phyloP scores from a whole-genome alignment of 2,329 filamentous ascomycete genomes.

The Claviceps spartinae region DNA sequence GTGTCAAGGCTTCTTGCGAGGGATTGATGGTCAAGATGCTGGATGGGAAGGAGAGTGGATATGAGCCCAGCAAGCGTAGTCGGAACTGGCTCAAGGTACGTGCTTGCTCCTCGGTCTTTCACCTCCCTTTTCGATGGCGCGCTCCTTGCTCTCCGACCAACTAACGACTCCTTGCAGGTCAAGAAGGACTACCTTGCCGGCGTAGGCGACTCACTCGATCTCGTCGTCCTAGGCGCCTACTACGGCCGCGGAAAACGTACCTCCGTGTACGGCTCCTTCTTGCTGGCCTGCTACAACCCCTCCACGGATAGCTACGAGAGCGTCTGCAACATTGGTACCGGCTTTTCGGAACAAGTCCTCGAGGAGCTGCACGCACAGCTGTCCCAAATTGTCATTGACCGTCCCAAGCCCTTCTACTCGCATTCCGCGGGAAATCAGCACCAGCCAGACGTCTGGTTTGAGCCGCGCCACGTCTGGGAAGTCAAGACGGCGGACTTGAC shows the following conservation, averaged over 20 bases:
- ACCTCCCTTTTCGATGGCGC: background rate
- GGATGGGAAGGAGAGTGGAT: constrained; percentile 81
- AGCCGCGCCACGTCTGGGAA: constrained; percentile 90
- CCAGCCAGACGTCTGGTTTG: constrained; percentile 97
- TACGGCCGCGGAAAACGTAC: constrained; percentile 91
- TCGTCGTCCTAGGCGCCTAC: constrained; percentile 92
- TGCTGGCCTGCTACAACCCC: constrained; percentile 86
- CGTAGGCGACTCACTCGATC: constrained; percentile 87
- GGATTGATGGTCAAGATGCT: constrained; percentile 99
- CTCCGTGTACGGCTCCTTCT: constrained; percentile 87
- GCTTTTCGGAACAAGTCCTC: constrained; percentile 90
- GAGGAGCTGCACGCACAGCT: constrained; percentile 71
- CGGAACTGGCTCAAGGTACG: constrained; percentile 93
- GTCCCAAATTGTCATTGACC: constrained; percentile 67
- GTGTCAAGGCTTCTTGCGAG: constrained; percentile 90
- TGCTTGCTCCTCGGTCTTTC: background rate
- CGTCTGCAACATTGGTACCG: constrained; percentile 96
- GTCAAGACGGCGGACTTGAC: constrained; percentile 95
- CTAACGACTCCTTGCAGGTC: constrained; percentile 37
- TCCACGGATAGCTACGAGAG: constrained; percentile 76
- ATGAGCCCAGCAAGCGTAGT: constrained; percentile 90
- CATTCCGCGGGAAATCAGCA: constrained; percentile 77
- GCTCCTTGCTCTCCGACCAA: background rate
- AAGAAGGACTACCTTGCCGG: constrained; percentile 97
- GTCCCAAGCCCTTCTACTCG: constrained; percentile 85